Conservation (phyloP, 345 rosid species). For the Citrus glauca region DNA sequence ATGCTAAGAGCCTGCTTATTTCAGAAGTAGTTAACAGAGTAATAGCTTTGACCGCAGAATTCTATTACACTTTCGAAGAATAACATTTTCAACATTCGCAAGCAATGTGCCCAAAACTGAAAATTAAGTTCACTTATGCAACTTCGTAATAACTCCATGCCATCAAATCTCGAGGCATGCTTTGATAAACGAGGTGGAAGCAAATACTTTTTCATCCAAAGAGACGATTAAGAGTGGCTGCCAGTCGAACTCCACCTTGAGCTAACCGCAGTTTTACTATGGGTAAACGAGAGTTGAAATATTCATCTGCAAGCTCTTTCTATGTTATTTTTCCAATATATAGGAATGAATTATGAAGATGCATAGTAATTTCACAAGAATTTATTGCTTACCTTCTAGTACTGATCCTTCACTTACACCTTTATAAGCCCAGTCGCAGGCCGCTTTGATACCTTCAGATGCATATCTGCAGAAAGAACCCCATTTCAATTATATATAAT, state of each 20-base stretch:
- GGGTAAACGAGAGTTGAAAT: constrained; percentile 69
- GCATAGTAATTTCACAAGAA: not conserved
- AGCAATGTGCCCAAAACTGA: not conserved
- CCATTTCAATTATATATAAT: not conserved
- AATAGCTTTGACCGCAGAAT: not conserved
- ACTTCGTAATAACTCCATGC: no score
- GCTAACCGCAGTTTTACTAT: constrained; percentile 63
- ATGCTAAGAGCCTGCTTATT: not conserved
- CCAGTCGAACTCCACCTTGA: constrained; percentile 81
- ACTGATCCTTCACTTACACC: constrained; percentile 53
- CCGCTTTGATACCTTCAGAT: constrained; percentile 73
- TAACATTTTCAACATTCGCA: not conserved
- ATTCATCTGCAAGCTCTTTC: constrained; percentile 48
- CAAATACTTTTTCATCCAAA: constrained; percentile 28
- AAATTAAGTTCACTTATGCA: not conserved
- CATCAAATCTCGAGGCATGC: not conserved
- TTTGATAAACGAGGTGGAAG: not conserved
- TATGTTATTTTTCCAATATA: constrained; percentile 13
- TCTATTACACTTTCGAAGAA: not conserved
- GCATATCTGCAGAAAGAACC: constrained; percentile 52
- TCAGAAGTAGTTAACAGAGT: not conserved
- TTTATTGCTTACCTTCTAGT: constrained; percentile 46
- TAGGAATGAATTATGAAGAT: not conserved
- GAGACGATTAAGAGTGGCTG: constrained; percentile 75
- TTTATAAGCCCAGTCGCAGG: constrained; percentile 89